Base-by-base conservation (phyloP, 1,284 basidiomycete species). In the Irpex sp. region DNA sequence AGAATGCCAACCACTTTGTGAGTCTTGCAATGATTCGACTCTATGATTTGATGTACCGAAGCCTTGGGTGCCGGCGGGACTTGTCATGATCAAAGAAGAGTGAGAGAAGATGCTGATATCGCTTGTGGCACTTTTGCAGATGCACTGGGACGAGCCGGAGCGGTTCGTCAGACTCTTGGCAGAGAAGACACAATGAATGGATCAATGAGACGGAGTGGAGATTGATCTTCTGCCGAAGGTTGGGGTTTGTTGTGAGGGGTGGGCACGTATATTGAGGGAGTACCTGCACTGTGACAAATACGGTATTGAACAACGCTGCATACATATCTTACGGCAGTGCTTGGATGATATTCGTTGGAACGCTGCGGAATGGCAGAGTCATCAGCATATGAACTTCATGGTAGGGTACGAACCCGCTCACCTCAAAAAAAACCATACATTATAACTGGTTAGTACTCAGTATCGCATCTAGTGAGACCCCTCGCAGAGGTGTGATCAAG, bases 91-190 rank as follows among this genome's bases (percentile, higher is more conserved):
- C 31, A 33, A 33, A 33, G 31, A 33, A 33, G 31, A 33, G 5
- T 6, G 31, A 33, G 31, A 33, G 31, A 33, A 33, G 31, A 31
- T 33, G 39, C 39, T 46, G 39, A 37, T 21, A 47, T 59, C 15
- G 17, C 43, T 36, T 57, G 13, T 19, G 1, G 31, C 1, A 1
- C 31, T 57, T 21, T 58, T 49, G 5, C 19, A 71, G 69, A 57
- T 66, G 8, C 70, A 71, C 13, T 71, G 68, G 67, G 70, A 71
- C 43, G 62, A 68, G 4, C 69, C 70, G 0, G 68, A 70, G 57
- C 43, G 66, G 3, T 66, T 70, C 53, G 61, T 61, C 1, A 31
- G 51, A 31, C 19, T 67, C 31, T 47, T 70, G n/a, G 65, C 65
- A 5, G 57, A 51, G 5, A 59, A 21, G 53, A 55, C 31, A 11